Evolutionary conservation across 2,329 filamentous ascomycete genomes (phyloP), one percentile per base, ranked within the genome.

Genomic region (Scytalidium lignicola): DNA sequence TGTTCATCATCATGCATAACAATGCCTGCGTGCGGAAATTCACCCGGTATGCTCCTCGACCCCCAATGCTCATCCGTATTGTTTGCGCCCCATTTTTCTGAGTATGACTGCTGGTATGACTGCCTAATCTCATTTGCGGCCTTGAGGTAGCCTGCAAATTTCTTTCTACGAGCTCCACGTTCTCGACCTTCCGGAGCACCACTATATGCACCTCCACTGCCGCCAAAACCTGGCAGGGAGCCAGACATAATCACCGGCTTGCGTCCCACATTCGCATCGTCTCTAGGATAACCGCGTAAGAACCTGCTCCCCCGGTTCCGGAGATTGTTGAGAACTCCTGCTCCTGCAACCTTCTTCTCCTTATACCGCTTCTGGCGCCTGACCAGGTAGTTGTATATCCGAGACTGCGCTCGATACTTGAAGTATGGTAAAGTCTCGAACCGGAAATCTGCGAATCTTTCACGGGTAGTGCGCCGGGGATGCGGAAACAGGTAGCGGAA

Each of bases 11-110:
- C 91, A 53, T 83, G 84, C 10, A 83, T 79, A 15, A 86, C 80
- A 51, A 96, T 87, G n/a, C 86, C 81, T 17, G 89, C 86, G 58
- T 96, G 86, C 0, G 90, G 89, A 62, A 95, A 96, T 1, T 85
- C 82, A 1, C 86, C 87, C 0, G 89, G 85, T 23, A 88, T 86
- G 41, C 75, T 66, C 65, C 64, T 51, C 66, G 69, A 61, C 61
- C 72, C 72, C 42, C 72, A 70, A 41, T 74, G 70, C 39, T 56
- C 51, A n/a, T 57, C 70, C 28, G 71, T 70, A 22, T 69, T 67
- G n/a, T 67, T 64, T 6, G 63, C 66, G 52, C 64, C 72, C 66
- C 72, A 73, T 71, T 71, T 72, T 51, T 65, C 67, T 57, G 49
- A 63, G 57, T 66, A 77, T 55, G 76, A 73, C 54, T 77, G 72